A percentile compares a stretch with the other conserved stretches of the same genome.
Evolutionary conservation across 345 rosid species (phyloP).

Genomic region (Bruguiera gymnorhiza): DNA sequence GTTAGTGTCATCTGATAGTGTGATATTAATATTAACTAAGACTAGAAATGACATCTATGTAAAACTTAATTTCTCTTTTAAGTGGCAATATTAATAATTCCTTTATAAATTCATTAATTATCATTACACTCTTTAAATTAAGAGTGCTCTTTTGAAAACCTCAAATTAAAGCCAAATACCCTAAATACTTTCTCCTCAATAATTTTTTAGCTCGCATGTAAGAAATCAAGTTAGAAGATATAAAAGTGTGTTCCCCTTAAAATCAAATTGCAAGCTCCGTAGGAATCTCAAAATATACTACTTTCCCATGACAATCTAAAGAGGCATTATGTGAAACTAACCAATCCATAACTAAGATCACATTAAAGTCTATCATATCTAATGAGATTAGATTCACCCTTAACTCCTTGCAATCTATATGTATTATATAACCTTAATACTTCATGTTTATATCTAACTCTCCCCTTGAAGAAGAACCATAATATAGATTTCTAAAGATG

Average conservation of each 20-base stretch:
- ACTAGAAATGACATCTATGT: background rate
- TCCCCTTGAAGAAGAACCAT: too few species aligned
- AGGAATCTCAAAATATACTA: background rate
- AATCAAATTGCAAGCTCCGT: background rate
- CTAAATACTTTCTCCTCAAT: background rate
- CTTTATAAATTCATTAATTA: background rate
- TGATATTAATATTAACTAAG: background rate
- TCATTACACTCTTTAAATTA: background rate
- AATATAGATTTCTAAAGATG: background rate
- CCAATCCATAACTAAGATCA: background rate
- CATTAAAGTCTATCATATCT: background rate
- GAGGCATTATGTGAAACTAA: background rate
- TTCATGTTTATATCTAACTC: too few species aligned
- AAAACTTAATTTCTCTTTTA: background rate
- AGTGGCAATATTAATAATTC: background rate
- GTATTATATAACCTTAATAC: background rate
- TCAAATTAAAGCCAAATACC: too few species aligned
- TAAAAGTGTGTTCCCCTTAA: background rate
- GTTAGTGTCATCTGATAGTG: background rate
- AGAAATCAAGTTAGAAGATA: background rate
- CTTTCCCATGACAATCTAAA: background rate
- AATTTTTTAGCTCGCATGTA: too few species aligned
- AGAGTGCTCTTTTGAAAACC: background rate
- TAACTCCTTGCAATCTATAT: background rate
- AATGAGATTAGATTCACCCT: background rate